Base-by-base conservation (phyloP, 2,329 filamentous ascomycete genomes). In the Colletotrichum neosansevieriae region DNA sequence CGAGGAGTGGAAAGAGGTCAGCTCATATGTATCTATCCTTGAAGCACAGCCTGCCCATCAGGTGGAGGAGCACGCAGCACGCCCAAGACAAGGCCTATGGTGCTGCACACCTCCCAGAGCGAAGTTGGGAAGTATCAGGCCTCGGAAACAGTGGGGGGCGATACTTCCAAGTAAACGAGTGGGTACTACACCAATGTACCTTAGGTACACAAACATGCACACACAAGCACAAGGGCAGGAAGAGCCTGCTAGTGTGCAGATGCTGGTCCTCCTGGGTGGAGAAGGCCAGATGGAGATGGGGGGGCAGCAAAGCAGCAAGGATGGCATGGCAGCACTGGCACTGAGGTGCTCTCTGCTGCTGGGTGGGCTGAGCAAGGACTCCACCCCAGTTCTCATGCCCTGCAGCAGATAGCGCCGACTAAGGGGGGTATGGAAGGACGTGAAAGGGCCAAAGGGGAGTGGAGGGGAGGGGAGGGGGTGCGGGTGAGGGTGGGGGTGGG, bases 1-100 rank as follows among this genome's bases (percentile, higher is more conserved):
- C 58, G 69, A 70, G 54, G 56, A 63, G 62, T 63, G 67, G 69
- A 65, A 29, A 70, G 57, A 70, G 65, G 69, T 71, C 69, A 58
- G 67, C 69, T 70, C 69, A 71, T 71, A 70, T 71, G 69, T 71
- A 71, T 71, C 62, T 56, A 70, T 70, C 62, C 67, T 71, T 62
- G 62, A 60, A 71, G 69, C 69, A 71, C 67, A 70, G 69, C 69
- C 62, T 61, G 62, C 68, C 68, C 68, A 70, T 59, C 40, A 15
- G 58, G 56, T 36, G 57, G 53, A 70, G 47, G 58, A 65, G 58
- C 50, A 51, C 21, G 47, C 21, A 51, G 21, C 21, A 60, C 56
- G 50, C 42, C 51, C 50, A 63, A 63, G 50, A 34, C 50, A 58
- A 57, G 68, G 56, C 54, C 59, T 64, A 34, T 51, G 49, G 47